Conservation (phyloP, 1,284 basidiomycete genomes). For the Pseudozyma tsukubaensis region DNA sequence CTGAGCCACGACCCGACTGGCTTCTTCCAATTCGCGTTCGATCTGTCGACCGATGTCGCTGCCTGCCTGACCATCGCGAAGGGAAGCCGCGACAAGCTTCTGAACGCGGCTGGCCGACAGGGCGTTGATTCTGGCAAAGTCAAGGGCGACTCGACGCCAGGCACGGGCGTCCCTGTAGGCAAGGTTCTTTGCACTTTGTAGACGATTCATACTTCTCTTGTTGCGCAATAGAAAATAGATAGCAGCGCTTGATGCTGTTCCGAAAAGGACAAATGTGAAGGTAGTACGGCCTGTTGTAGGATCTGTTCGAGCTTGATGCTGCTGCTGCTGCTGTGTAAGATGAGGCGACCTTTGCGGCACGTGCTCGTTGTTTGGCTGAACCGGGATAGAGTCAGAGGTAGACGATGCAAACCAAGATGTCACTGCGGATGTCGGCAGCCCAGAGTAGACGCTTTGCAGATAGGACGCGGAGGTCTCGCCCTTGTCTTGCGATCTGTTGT, state of each 20-base stretch:
- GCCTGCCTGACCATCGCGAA: slow-evolving; percentile 32
- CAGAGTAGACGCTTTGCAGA: neutral
- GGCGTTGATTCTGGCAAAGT: slow-evolving; percentile 47
- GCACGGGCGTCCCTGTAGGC: slow-evolving; percentile 40
- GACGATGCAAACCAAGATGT: slow-evolving; percentile 25
- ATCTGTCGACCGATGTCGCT: slow-evolving; percentile 33
- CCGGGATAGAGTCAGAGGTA: neutral
- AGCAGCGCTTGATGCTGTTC: slow-evolving; percentile 26
- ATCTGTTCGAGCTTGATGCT: neutral
- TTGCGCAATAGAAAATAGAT: slow-evolving; percentile 27
- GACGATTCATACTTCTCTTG: slow-evolving; percentile 41
- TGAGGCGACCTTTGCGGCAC: neutral
- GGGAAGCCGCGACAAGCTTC: slow-evolving; percentile 25
- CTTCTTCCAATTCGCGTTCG: slow-evolving; percentile 44
- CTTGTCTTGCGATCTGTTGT: neutral
- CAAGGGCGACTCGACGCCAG: slow-evolving; percentile 49
- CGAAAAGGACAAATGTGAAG: slow-evolving; percentile 47
- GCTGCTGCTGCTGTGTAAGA: neutral
- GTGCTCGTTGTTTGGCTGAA: neutral
- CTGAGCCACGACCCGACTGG: slow-evolving; percentile 28
- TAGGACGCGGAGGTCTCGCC: neutral
- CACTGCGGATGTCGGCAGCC: neutral
- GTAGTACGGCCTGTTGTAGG: slow-evolving; percentile 27
- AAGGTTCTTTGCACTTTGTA: slow-evolving; percentile 33
- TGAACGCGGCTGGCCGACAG: slow-evolving; percentile 33